A percentile compares a stretch with the other conserved stretches of the same genome.
These are phyloP conservation scores for Trichoderma sp. DNA, from an alignment of 2,329 filamentous ascomycete genomes.

Conservation along the genomic window DNA sequence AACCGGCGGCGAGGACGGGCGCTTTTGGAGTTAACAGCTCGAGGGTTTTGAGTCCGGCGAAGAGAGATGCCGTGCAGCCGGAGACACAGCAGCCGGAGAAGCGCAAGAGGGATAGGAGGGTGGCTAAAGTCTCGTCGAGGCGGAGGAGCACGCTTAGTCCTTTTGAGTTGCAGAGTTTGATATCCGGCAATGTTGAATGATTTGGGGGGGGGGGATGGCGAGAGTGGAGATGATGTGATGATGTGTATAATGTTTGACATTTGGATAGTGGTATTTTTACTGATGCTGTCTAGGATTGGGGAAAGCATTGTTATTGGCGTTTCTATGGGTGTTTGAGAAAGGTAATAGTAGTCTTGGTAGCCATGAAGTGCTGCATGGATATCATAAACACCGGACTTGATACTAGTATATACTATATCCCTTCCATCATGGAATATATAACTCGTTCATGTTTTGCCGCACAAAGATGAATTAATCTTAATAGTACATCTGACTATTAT, in stretches of 20 bases:
- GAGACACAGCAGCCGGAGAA: slow-evolving; percentile 34
- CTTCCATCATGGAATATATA: neutral
- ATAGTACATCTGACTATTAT: neutral
- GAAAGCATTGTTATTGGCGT: neutral
- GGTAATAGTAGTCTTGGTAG: neutral
- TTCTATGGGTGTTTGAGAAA: neutral
- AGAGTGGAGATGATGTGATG: neutral
- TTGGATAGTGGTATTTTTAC: neutral
- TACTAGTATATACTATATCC: neutral
- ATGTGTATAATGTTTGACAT: neutral
- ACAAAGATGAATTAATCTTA: neutral
- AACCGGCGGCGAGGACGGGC: slow-evolving; percentile 15
- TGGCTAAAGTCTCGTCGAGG: slow-evolving; percentile 55
- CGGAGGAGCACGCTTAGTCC: slow-evolving; percentile 72
- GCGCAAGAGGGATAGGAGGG: slow-evolving; percentile 51
- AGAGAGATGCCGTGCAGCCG: slow-evolving; percentile 29
- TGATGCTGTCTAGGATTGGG: neutral
- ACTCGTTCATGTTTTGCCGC: neutral
- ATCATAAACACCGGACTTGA: neutral
- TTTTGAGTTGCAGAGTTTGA: slow-evolving; percentile 68
- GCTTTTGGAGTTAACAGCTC: slow-evolving; percentile 5
- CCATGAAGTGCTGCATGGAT: neutral
- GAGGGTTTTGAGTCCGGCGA: slow-evolving; percentile 31
- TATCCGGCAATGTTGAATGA: slow-evolving; percentile 47
- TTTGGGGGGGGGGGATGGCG: neutral